These are phyloP conservation scores for Peronospora belbahrii DNA, from an alignment of 352 stramenopile species.

Conservation along the genomic window DNA sequence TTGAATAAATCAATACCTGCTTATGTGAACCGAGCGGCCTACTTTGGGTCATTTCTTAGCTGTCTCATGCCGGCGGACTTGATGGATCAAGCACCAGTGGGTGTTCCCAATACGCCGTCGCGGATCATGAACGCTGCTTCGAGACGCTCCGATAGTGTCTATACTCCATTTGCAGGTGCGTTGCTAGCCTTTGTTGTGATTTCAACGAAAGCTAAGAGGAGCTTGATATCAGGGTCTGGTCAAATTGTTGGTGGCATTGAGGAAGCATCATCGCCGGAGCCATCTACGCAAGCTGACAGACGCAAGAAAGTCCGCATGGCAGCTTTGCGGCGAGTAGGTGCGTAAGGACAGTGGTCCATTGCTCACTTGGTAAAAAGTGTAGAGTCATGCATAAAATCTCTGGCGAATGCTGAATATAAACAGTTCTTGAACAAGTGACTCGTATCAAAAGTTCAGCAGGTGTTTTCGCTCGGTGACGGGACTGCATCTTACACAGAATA, in stretches of 20 bases:
- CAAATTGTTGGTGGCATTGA: conserved; percentile 26
- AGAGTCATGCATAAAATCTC: background rate
- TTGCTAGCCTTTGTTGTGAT: background rate
- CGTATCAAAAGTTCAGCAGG: background rate
- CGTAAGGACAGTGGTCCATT: conserved; percentile 14
- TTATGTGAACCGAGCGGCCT: conserved; percentile 91
- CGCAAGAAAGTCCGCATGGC: conserved; percentile 62
- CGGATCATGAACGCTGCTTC: conserved; percentile 12
- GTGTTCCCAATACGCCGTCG: conserved; percentile 21
- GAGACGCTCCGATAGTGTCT: conserved; percentile 34
- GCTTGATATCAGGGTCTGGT: conserved; percentile 30
- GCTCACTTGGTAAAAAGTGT: background rate
- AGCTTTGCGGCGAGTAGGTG: conserved; percentile 43
- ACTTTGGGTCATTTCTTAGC: conserved; percentile 87
- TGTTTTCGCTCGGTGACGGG: background rate
- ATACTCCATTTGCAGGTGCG: conserved; percentile 58
- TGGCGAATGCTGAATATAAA: conserved; percentile 21
- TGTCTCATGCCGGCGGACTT: conserved; percentile 62
- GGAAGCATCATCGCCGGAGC: conserved; percentile 14
- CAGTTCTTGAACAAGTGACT: conserved; percentile 11
- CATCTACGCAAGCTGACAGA: conserved; percentile 36
- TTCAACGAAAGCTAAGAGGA: background rate
- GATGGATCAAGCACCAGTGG: conserved; percentile 53
- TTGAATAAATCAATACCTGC: conserved; percentile 73
- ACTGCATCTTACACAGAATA: background rate